Evolutionary conservation across 345 rosid genomes (phyloP).

Genomic region (Eucalyptus viminalis): DNA sequence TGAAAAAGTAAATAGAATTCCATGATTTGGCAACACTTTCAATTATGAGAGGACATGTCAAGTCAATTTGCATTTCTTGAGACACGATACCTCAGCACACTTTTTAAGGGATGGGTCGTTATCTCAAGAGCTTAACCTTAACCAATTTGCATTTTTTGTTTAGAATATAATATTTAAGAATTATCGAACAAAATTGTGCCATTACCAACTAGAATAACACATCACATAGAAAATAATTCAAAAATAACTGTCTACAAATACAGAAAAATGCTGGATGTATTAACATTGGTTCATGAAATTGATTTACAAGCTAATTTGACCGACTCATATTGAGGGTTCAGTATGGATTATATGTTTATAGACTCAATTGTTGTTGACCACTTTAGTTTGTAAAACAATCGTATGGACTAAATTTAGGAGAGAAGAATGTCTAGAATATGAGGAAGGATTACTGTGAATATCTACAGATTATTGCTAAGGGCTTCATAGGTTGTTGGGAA

Average conservation of each 20-base stretch:
- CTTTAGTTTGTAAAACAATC: not conserved
- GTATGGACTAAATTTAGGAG: not conserved
- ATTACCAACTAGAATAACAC: not conserved
- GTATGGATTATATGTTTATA: not conserved
- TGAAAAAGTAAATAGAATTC: too few relatives aligned
- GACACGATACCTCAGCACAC: too few relatives aligned
- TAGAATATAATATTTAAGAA: too few relatives aligned
- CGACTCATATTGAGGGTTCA: not conserved
- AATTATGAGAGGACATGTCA: too few relatives aligned
- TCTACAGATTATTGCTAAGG: not conserved
- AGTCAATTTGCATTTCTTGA: too few relatives aligned
- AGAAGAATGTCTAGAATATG: not conserved
- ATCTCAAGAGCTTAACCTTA: too few relatives aligned
- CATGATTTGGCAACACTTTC: too few relatives aligned
- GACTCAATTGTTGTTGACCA: not conserved
- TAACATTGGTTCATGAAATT: not conserved
- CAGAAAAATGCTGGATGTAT: not conserved
- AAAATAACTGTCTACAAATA: not conserved
- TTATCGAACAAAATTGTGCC: too few relatives aligned
- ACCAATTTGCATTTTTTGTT: too few relatives aligned
- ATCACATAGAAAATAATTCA: too few relatives aligned
- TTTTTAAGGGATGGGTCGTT: too few relatives aligned
- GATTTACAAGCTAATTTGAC: not conserved
- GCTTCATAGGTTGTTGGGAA: too few relatives aligned
- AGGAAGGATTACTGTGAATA: not conserved